Evolutionary conservation across 495 filamentous ascomycete species (phyloP), one percentile per base, ranked within the genome.

Genomic region (Trichoderma reesei): DNA sequence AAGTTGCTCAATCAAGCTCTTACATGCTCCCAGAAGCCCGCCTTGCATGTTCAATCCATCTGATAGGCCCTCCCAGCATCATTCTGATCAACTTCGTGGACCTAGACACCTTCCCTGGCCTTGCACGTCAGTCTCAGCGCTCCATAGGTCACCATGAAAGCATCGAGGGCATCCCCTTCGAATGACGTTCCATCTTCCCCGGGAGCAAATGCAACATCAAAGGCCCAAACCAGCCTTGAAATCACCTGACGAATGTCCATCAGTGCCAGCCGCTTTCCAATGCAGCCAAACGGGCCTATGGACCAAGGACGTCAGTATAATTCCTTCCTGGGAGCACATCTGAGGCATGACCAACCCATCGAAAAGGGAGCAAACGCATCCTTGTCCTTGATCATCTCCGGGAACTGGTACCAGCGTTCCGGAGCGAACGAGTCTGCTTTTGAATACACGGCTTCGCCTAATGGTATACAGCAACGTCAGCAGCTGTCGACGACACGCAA

Each of bases 381-480:
- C 18, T 44, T 13, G 31, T 77, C 70, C n/a, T 67, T 72, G 20
- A 76, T 64, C 1, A 78, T 63, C 6, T 76, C 71, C 0, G 72
- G 74, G 6, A 64, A 33, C 5, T 69, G 67, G 9, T 69, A 74
- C 74, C 75, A 81, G 3, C 78, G 67, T 60, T 80, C 76, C 0
- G 77, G 76, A 33, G 73, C 64, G 59, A 78, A 80, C 11, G 59
- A 41, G 20, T 51, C 26, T 13, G 66, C 51, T 1, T 37, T 26
- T 11, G 38, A 5, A 41, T 44, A 67, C 9, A 38, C 20, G 26
- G 26, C n/a, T 65, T 69, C 51, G 14, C 34, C 51, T 56, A 14
- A n/a, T n/a, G n/a, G n/a, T 11, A 13, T 3, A 56, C 10, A 51
- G 31, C 20, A 26, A 5, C 20, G 6, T 13, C 11, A 56, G 10